Base-by-base conservation (phyloP, 306 rosid genomes). In the Vicia faba region DNA sequence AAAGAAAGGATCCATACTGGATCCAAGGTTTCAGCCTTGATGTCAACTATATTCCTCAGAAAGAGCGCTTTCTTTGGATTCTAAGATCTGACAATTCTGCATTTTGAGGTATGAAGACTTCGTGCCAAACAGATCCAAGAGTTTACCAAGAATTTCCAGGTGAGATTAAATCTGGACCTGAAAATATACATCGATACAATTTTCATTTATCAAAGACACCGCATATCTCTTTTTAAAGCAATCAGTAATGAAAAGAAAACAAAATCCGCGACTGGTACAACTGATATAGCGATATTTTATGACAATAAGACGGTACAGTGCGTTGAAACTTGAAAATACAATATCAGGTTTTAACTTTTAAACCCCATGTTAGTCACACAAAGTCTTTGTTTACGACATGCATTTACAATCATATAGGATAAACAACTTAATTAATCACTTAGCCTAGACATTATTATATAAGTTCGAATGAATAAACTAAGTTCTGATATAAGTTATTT, bases 151-250 rank as follows among this genome's bases (percentile, higher is more conserved):
- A 48, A 36, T 61, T 71, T 58, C 19, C 38, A 49, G 51, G 26
- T 36, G 62, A 49, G n/a, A 65, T 25, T 25, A 49, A 58, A 38
- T 48, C 48, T 44, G 66, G 31, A 43, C 58, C 72, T 64, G 77
- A 73, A 50, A 63, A 61, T 5, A 60, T 33, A 18, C 5, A 61
- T n/a, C 15, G 15, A 36, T 10, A 71, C 2, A 18, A 18, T 26
- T 11, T 11, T 25, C 55, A 25, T 33, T 71, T 19, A 60, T 70
- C 49, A 8, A 39, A 61, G 69, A 62, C 44, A 49, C 4, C 1
- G 4, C 36, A 46, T 14, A 28, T 53, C 45, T 11, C 55, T 63
- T 26, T 35, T 63, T 49, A 23, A 61, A 36, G 41, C 13, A 35
- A 61, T 60, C n/a, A 59, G 31, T 14, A 49, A 64, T 19, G 49